Evolutionary conservation across 768 basidiomycete genomes (phyloP), one percentile per base, ranked within the genome.

Genomic region (Kwoniella botswanensis): DNA sequence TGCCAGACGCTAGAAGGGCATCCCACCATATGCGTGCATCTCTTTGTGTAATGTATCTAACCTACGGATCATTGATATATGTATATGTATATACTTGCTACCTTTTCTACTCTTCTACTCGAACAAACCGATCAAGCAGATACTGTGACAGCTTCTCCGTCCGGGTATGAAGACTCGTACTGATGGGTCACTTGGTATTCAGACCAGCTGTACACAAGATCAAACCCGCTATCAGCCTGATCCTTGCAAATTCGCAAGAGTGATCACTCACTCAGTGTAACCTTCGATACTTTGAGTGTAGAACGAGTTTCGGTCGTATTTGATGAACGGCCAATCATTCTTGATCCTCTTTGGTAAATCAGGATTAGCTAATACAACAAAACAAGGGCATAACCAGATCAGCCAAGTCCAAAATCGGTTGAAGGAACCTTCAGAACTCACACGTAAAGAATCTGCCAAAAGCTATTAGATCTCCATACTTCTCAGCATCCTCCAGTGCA

Each of bases 251-350:
- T 29, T 22, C n/a, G 55, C 17, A 53, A 17, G 52, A 53, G 52
- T 17, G 52, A 56, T 24, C 7, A 55, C 67, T 61, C 42, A 68
- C 67, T 61, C 67, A 43, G 21, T 53, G 42, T 71, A 71, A 21
- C 70, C 70, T 55, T 59, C 44, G 11, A 46, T 57, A 41, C 41
- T 42, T n/a, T 43, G 70, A 11, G 55, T 46, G 43, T 71, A 71
- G 55, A 71, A 71, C 5, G 66, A 63, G 5, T 35, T 6, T 29
- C 65, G 58, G 35, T 71, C 50, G 61, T 71, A 71, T 24, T 71
- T 41, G 12, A 50, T 42, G 15, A 71, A 46, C 43, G 62, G 61
- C 35, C 41, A 63, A 15, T 50, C 53, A 21, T 71, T 67, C 46
- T 46, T 63, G 54, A 71, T 67, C 15, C 71, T 50, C 9, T 22